Base-by-base conservation (phyloP, 176 grass and related monocot species). In the Puccinellia tenuiflora region DNA sequence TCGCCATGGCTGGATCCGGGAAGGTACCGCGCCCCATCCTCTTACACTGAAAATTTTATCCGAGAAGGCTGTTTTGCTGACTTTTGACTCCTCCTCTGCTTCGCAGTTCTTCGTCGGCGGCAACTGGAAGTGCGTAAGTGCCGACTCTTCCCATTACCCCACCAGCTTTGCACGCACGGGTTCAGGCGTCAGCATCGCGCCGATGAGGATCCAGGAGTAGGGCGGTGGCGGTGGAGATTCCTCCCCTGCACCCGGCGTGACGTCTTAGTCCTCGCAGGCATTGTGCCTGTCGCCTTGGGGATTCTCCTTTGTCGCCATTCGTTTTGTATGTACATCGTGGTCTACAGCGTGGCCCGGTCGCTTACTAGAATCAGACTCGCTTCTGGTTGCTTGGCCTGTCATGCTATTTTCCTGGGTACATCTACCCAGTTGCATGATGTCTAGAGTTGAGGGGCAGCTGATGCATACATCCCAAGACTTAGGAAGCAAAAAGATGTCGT, bases 81-180 rank as follows among this genome's bases (percentile, higher is more conserved):
- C 18, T 21, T 45, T 16, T 86, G 45, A 66, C 3, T 81, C 30
- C 13, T 14, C 87, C 9, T 70, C 14, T 42, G 63, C 67, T 6
- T 81, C 81, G 89, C 91, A 99, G 96, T 99, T 99, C 89, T 99
- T 99, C 83, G 93, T 99, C 22, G 96, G 96, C 63, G 96, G 96
- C 73, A 99, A 99, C 85, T 99, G 96, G 96, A 99, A 99, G 89
- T 99, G 93, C 75, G 96, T 99, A 93, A 99, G 96, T 91, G 9
- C 54, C 16, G 30, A 28, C 76, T 75, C 38, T 54, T 55, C 82
- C 56, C 79, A 21, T 50, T 6, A 2, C 67, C 42, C 1, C 17
- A 25, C 20, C 75, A 24, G 37, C 28, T 67, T 43, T 48, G 0
- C 48, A 0, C 22, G 12, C 50, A 22, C n/a, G 53, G 15, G 15